Conservation (phyloP, 345 rosid species). For the Camelina hispida region DNA sequence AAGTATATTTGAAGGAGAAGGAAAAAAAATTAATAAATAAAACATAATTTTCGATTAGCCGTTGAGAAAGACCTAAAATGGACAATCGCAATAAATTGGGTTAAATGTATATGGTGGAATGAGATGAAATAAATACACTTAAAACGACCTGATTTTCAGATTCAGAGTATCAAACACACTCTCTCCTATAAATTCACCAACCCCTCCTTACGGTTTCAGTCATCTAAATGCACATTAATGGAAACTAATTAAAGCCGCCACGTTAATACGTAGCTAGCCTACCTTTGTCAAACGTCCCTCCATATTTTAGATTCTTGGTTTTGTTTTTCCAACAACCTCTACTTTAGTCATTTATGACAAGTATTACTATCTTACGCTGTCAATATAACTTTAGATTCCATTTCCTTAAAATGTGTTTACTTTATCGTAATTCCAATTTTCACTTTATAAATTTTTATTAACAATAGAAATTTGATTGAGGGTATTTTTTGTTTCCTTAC, state of each 20-base stretch:
- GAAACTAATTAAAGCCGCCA: slow-evolving; percentile 21
- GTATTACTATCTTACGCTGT: not conserved
- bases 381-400: not conserved
- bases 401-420: not conserved
- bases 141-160: slow-evolving; percentile 25
- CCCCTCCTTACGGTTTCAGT: slow-evolving; percentile 29
- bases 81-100: slow-evolving; percentile 34
- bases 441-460: not conserved
- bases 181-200: slow-evolving; percentile 37
- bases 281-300: slow-evolving; percentile 16
- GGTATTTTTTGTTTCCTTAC: no score
- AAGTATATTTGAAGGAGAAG: not conserved
- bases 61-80: slow-evolving; percentile 21
- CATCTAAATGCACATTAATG: slow-evolving; percentile 35
- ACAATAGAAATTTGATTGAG: not conserved
- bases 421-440: not conserved
- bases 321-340: not conserved
- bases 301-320: not conserved
- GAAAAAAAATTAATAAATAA: not conserved
- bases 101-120: slow-evolving; percentile 37
- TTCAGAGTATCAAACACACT: slow-evolving; percentile 38
- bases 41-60: not conserved
- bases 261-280: slow-evolving; percentile 4
- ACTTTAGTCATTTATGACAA: not conserved
- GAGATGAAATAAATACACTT: slow-evolving; percentile 21